Conservation (phyloP, 495 filamentous ascomycete genomes). For the Pyrenula massariospora region DNA sequence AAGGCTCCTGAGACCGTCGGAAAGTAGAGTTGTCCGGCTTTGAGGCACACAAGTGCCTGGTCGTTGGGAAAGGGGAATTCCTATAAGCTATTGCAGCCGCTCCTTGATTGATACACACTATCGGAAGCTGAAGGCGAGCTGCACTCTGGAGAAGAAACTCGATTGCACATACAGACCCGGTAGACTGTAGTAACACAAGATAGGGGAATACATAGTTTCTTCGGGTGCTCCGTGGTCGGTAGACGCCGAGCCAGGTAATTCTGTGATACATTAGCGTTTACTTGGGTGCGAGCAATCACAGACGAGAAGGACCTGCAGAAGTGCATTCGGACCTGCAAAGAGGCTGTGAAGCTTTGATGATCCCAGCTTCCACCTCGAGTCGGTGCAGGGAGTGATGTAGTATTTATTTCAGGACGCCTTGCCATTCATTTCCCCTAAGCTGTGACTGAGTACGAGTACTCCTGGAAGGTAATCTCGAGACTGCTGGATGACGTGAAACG, state of each 20-base stretch:
- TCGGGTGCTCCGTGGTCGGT: background rate
- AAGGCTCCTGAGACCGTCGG: slow-evolving; percentile 44
- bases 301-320: background rate
- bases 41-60: too few species aligned
- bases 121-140: background rate
- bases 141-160: background rate
- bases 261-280: slow-evolving; percentile 3
- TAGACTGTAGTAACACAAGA: background rate
- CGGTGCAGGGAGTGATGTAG: too few species aligned
- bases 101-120: background rate
- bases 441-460: too few species aligned
- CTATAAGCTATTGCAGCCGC: background rate
- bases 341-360: background rate
- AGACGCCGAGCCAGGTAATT: too few species aligned
- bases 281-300: slow-evolving; percentile 10
- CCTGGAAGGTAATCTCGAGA: too few species aligned
- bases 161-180: background rate
- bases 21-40: too few species aligned
- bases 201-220: background rate
- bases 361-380: background rate
- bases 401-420: too few species aligned
- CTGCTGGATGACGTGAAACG: too few species aligned
- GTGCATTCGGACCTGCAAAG: background rate
- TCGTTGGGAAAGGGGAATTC: background rate
- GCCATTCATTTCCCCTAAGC: too few species aligned